These are phyloP conservation scores for Lithocarpus polystachyus DNA, from an alignment of 306 rosid genomes.

Conservation along the genomic window DNA sequence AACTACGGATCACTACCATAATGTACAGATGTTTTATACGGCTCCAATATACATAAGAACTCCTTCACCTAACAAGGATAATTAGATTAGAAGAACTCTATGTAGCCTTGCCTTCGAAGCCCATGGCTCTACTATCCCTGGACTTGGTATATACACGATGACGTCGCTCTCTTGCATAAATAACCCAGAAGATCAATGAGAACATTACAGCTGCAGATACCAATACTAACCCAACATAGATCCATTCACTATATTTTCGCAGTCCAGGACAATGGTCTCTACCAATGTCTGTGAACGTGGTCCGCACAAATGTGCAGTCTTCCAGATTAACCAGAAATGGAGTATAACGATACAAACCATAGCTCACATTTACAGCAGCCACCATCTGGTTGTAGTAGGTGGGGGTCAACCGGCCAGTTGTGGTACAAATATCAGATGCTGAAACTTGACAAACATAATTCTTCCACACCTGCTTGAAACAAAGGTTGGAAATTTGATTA, in stretches of 20 bases:
- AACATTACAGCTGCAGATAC: constrained; percentile 66
- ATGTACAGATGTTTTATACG: constrained; percentile 11
- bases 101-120: constrained; percentile 18
- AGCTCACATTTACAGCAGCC: constrained; percentile 48
- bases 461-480: constrained; percentile 66
- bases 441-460: constrained; percentile 51
- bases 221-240: constrained; percentile 48
- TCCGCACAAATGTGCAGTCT: constrained; percentile 66
- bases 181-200: constrained; percentile 64
- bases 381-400: constrained; percentile 37
- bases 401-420: constrained; percentile 61
- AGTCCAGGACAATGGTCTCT: constrained; percentile 55
- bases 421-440: constrained; percentile 22
- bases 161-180: constrained; percentile 54
- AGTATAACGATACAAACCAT: constrained; percentile 53
- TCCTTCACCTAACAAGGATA: not conserved
- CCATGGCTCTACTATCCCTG: constrained; percentile 23
- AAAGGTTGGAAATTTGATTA: constrained; percentile 1
- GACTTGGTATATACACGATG: constrained; percentile 69
- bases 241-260: constrained; percentile 28
- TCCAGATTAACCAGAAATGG: constrained; percentile 55
- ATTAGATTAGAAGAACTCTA: constrained; percentile 1
- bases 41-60: constrained; percentile 32
- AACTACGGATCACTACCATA: not conserved
- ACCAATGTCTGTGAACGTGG: constrained; percentile 47